Base-by-base conservation (phyloP, 306 rosid species). In the Prunus campanulata region DNA sequence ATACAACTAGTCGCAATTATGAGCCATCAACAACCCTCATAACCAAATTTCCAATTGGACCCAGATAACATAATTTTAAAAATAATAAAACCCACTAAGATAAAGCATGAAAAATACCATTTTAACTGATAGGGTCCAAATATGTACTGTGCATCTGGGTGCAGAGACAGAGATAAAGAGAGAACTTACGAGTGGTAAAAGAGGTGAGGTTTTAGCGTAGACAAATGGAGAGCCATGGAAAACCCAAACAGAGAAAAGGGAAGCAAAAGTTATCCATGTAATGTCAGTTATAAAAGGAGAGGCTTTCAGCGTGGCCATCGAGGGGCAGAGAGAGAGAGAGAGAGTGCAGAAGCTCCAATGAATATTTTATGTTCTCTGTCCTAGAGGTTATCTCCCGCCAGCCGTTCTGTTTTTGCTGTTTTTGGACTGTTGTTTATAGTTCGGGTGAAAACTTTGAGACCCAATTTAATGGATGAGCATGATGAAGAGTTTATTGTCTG, bases 151-250 rank as follows among this genome's bases (percentile, higher is more conserved):
- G 66, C 25, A 60, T 74, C 27, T 47, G 39, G 39, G 76, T 12
- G 49, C 5, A 50, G 32, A 15, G 46, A 54, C 14, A 48, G 50
- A 62, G 67, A 62, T 73, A 42, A 56, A n/a, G 67, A 84, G 71
- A 74, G 78, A 66, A 78, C 88, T 90, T 88, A 90, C 89, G 83
- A 77, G 62, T 72, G 44, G 44, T 63, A 32, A 81, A 77, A 73
- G 11, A 85, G 77, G 60, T 74, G 89, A 64, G 72, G 78, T 64
- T 74, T 78, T 49, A 81, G 91, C 73, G 77, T 77, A 70, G 82
- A 71, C 56, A 80, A 69, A 57, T 65, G 83, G 82, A 85, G 60
- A 83, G 93, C 89, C 93, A 88, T 87, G 79, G 80, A 72, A 76
- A 49, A 62, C 63, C 29, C n/a, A 70, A 85, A 79, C 35, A 24